Evolutionary conservation across 2,329 filamentous ascomycete genomes (phyloP).

Genomic region (Fusarium agapanthi): DNA sequence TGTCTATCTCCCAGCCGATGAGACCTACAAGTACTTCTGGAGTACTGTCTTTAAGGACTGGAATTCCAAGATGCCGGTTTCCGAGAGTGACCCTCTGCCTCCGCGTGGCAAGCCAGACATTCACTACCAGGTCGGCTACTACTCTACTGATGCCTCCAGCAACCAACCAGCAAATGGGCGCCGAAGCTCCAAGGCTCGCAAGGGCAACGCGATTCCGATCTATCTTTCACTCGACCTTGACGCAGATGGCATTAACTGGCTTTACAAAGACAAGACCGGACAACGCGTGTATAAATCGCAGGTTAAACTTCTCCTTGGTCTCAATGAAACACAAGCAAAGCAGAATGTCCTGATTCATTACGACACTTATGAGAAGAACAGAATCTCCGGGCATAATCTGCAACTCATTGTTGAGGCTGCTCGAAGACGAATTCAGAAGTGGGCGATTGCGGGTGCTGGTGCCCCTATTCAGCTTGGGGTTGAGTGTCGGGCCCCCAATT

Average conservation of each 20-base stretch:
- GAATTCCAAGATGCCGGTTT: background rate
- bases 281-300: background rate
- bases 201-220: background rate
- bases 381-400: background rate
- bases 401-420: slow-evolving; percentile 7
- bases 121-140: background rate
- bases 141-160: background rate
- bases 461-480: background rate
- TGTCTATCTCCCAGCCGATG: background rate
- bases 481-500: background rate
- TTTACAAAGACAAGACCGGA: background rate
- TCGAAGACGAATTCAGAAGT: slow-evolving; percentile 2
- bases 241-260: background rate
- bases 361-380: background rate
- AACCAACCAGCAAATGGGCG: background rate
- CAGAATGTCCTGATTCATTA: background rate
- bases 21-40: background rate
- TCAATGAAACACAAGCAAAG: background rate
- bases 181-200: background rate
- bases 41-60: background rate
- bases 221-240: slow-evolving; percentile 1
- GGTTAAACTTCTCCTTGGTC: background rate
- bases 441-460: background rate
- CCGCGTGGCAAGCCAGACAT: background rate
- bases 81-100: background rate